Evolutionary conservation across 2,329 filamentous ascomycete species (phyloP).

Genomic region (Xylaria multiplex): DNA sequence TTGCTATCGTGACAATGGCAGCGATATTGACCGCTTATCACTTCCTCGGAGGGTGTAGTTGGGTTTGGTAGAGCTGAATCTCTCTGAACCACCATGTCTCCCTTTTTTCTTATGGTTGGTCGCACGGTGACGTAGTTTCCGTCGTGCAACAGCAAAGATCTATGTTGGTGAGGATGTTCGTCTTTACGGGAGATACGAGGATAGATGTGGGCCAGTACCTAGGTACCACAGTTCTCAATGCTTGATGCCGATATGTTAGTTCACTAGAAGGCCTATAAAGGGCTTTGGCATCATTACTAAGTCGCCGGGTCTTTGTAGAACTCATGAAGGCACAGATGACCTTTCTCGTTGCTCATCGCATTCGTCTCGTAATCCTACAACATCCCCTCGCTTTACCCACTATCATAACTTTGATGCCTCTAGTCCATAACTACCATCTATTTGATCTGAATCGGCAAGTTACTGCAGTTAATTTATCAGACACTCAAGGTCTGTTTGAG

Average conservation of each 20-base stretch:
- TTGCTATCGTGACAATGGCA: constrained; percentile 1
- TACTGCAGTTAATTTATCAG: constrained; percentile 2
- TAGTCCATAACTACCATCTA: background rate
- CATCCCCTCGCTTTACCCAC: constrained; percentile 13
- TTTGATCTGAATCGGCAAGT: constrained; percentile 4
- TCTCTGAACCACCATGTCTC: background rate
- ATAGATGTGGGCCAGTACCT: constrained; percentile 13
- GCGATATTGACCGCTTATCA: background rate
- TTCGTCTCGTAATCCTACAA: constrained; percentile 13
- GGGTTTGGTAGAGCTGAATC: background rate
- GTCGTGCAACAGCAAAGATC: background rate
- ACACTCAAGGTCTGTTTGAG: constrained; percentile 10
- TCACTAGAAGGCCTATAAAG: background rate
- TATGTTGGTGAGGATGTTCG: background rate
- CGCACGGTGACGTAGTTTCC: background rate
- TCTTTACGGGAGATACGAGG: background rate
- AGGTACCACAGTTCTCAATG: constrained; percentile 13
- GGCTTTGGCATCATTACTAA: constrained; percentile 1
- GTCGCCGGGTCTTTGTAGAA: constrained; percentile 4
- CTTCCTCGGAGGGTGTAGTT: background rate
- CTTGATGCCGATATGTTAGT: constrained; percentile 5
- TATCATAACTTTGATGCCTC: constrained; percentile 19
- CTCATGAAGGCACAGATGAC: background rate
- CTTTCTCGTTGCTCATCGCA: constrained; percentile 2
- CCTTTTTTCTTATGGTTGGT: background rate